Percentiles rank a stretch among this genome's conserved stretches.
Evolutionary conservation across 2,329 filamentous ascomycete genomes (phyloP).

Genomic region (Aspergillus nomiae): DNA sequence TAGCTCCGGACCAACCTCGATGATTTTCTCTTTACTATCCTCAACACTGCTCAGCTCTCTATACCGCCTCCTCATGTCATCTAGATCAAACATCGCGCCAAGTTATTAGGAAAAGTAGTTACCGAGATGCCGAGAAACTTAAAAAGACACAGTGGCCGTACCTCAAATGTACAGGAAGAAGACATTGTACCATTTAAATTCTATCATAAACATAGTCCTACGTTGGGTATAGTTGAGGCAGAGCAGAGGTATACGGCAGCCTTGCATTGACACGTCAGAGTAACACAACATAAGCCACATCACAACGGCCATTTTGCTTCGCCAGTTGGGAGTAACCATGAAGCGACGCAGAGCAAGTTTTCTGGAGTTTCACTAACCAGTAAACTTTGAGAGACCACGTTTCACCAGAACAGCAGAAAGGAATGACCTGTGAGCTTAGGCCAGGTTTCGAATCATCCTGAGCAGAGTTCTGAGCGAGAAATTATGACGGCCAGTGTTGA

Average conservation of each 20-base stretch:
- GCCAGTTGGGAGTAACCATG: neutral
- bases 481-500: too few relatives aligned
- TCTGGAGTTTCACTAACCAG: neutral
- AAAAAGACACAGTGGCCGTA: neutral
- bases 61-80: conserved; percentile 12
- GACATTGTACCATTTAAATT: neutral
- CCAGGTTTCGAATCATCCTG: neutral
- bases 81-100: neutral
- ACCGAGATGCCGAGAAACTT: neutral
- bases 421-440: neutral
- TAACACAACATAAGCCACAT: neutral
- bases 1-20: conserved; percentile 11
- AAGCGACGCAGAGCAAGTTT: neutral
- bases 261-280: conserved; percentile 1
- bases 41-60: conserved; percentile 13
- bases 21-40: conserved; percentile 21
- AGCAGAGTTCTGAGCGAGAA: neutral
- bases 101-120: neutral
- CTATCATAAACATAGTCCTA: neutral
- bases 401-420: neutral
- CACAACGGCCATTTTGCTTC: neutral
- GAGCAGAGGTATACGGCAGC: neutral
- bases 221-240: neutral
- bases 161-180: neutral
- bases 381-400: neutral